These are phyloP conservation scores for Colletotrichum salicis DNA, from an alignment of 2,329 filamentous ascomycete genomes.

Conservation along the genomic window DNA sequence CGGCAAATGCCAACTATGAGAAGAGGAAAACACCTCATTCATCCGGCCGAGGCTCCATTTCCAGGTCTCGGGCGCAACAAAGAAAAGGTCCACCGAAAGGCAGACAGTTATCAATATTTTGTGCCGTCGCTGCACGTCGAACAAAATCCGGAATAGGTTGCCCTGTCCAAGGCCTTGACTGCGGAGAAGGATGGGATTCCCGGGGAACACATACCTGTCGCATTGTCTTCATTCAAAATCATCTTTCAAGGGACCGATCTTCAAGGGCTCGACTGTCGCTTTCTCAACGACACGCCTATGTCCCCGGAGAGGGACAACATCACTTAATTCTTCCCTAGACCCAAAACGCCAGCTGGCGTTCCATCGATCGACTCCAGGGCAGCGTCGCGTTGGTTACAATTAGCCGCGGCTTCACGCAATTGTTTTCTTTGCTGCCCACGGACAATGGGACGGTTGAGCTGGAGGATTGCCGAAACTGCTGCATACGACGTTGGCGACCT, in stretches of 20 bases:
- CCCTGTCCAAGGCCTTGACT: not conserved
- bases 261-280: not conserved
- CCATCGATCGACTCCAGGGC: not conserved
- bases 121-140: not conserved
- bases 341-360: not conserved
- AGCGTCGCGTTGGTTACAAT: conserved; percentile 13
- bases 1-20: too few relatives aligned
- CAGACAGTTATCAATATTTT: not conserved
- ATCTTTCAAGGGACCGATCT: not conserved
- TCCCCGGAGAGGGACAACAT: not conserved
- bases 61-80: conserved; percentile 1
- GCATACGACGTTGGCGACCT: not conserved
- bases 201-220: conserved; percentile 16
- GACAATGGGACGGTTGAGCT: not conserved
- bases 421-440: not conserved
- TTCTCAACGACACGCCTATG: not conserved
- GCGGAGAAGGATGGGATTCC: conserved; percentile 30
- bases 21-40: too few relatives aligned
- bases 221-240: conserved; percentile 6
- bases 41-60: not conserved
- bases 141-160: conserved; percentile 11
- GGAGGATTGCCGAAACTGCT: not conserved
- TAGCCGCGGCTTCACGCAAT: conserved; percentile 10
- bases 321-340: not conserved
- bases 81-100: not conserved